These are phyloP conservation scores for Eutrema heterophyllum DNA, from an alignment of 345 rosid genomes.

Conservation along the genomic window DNA sequence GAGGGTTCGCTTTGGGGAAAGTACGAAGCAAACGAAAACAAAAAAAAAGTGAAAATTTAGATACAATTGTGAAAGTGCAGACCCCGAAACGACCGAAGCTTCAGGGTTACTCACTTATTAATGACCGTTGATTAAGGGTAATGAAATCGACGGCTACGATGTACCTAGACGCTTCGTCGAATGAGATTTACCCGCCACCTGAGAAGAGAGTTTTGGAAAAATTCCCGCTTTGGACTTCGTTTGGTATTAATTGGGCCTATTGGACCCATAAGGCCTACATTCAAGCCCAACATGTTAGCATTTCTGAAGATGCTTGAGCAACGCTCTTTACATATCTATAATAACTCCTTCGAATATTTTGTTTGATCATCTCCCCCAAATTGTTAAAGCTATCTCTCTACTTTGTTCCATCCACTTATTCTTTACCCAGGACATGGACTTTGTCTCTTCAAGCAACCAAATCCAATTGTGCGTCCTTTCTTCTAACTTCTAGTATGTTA, in stretches of 20 bases:
- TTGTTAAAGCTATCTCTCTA: no score
- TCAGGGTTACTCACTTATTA: neutral
- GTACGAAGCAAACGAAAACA: neutral
- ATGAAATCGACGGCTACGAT: constrained; percentile 8
- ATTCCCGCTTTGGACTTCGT: constrained; percentile 7
- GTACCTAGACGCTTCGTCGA: neutral
- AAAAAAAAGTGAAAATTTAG: neutral
- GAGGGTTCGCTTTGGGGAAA: constrained; percentile 10
- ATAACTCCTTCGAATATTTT: no score
- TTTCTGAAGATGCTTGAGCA: neutral
- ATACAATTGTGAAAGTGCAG: neutral
- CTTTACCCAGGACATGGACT: no score
- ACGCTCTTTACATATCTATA: neutral
- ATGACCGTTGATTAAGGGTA: neutral
- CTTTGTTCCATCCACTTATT: no score
- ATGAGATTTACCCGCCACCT: constrained; percentile 11
- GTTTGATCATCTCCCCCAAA: no score
- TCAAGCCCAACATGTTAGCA: neutral
- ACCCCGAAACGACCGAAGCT: neutral
- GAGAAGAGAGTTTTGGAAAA: neutral
- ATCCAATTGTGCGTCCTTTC: no score
- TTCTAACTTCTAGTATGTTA: no score
- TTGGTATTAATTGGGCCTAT: neutral
- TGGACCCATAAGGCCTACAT: neutral
- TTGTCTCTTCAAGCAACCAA: no score